phyloP scores from a whole-genome alignment of 176 grass and related monocot species.

The Secale cereale region DNA sequence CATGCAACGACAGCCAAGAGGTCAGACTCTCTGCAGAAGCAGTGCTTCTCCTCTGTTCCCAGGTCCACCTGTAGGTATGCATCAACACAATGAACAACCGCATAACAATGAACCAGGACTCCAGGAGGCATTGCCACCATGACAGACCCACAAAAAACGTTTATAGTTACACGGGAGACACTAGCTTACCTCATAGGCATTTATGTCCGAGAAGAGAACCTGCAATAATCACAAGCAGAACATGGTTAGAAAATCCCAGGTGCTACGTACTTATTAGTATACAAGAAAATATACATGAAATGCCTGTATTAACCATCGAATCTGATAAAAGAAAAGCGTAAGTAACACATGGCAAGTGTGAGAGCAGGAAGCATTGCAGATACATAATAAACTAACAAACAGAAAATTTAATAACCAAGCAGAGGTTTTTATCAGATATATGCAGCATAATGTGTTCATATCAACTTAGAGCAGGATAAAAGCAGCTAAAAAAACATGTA shows the following conservation, averaged over 20 bases:
- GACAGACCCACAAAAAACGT: background rate
- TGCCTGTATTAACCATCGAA: background rate
- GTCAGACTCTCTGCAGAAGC: slow-evolving; percentile 78
- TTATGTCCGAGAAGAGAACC: slow-evolving; percentile 97
- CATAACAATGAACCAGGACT: background rate
- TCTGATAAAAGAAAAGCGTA: background rate
- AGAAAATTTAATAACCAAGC: background rate
- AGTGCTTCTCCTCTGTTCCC: slow-evolving; percentile 74
- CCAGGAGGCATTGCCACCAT: background rate
- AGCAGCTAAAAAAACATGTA: background rate
- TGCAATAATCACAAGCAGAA: slow-evolving; percentile 29
- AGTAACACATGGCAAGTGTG: background rate
- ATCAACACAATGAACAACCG: slow-evolving; percentile 9
- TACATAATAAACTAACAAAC: background rate
- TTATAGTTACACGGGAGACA: background rate
- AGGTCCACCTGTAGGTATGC: slow-evolving; percentile 68
- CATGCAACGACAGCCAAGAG: slow-evolving; percentile 79
- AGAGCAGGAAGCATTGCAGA: background rate
- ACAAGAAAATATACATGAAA: background rate
- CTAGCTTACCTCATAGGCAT: slow-evolving; percentile 75
- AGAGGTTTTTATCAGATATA: background rate
- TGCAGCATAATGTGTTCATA: background rate
- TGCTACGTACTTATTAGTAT: background rate
- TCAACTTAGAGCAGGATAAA: background rate
- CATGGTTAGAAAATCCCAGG: background rate